phyloP scores from a whole-genome alignment of 1,139 yeast genomes.

The Saccharomyces hybrid region DNA sequence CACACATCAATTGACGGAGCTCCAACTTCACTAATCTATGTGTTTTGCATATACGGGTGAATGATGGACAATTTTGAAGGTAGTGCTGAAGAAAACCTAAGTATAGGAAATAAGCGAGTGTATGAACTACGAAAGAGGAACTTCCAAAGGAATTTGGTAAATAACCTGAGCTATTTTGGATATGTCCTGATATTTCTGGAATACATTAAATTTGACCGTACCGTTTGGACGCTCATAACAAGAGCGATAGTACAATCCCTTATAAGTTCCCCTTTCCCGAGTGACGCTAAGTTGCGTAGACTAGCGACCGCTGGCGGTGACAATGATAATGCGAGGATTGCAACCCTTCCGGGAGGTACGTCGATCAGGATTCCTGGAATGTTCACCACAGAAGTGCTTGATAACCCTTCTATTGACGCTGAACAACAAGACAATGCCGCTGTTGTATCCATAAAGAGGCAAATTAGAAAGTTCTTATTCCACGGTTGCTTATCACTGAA shows the following conservation, averaged over 20 bases:
- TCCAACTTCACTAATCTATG: not conserved
- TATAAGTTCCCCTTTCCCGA: constrained; percentile 33
- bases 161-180: constrained; percentile 20
- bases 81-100: not conserved
- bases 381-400: constrained; percentile 13
- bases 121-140: constrained; percentile 22
- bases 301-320: constrained; percentile 15
- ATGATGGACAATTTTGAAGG: not conserved
- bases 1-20: not conserved
- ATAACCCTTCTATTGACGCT: not conserved
- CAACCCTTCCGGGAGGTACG: constrained; percentile 5
- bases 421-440: constrained; percentile 5
- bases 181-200: constrained; percentile 21
- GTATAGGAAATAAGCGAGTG: constrained; percentile 10
- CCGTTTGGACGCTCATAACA: constrained; percentile 17
- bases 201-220: constrained; percentile 27
- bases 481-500: constrained; percentile 26
- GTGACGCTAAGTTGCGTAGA: constrained; percentile 16
- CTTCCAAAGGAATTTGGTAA: constrained; percentile 20
- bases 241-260: constrained; percentile 29
- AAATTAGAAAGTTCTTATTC: constrained; percentile 21
- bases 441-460: constrained; percentile 21
- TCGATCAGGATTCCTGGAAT: constrained; percentile 20
- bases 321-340: constrained; percentile 15
- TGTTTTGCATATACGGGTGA: not conserved